Percentiles rank a stretch among this genome's conserved stretches.
These are phyloP conservation scores for Phoma sp. DNA, from an alignment of 2,329 filamentous ascomycete genomes.

Conservation along the genomic window DNA sequence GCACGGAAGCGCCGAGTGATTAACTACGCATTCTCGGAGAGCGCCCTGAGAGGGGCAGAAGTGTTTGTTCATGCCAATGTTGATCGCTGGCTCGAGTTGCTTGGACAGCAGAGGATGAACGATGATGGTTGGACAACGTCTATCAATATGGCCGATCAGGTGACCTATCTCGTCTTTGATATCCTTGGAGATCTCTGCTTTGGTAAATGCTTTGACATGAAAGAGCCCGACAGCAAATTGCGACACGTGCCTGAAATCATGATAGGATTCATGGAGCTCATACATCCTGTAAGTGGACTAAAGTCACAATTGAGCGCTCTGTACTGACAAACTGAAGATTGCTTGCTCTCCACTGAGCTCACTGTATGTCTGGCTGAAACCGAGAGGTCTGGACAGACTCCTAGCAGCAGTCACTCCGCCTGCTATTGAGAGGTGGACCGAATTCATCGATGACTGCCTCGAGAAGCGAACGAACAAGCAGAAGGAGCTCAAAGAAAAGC, in stretches of 20 bases:
- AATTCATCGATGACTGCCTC: constrained; percentile 20
- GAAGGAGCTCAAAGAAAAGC: constrained; percentile 8
- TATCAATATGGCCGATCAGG: constrained; percentile 17
- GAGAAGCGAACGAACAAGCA: constrained; percentile 8
- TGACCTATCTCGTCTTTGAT: constrained; percentile 36
- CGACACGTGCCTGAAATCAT: constrained; percentile 21
- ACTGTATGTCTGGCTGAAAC: constrained; percentile 24
- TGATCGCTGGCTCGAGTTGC: constrained; percentile 11
- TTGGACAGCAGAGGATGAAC: neutral
- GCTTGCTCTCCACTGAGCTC: constrained; percentile 20
- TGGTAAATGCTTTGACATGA: constrained; percentile 38
- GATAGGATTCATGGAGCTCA: constrained; percentile 19
- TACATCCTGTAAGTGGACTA: constrained; percentile 18
- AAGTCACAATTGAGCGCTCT: neutral
- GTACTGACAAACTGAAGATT: constrained; percentile 9
- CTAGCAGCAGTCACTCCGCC: constrained; percentile 17
- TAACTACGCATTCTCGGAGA: constrained; percentile 51
- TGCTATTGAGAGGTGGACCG: constrained; percentile 14
- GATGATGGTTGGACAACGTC: constrained; percentile 15
- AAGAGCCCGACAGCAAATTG: constrained; percentile 26
- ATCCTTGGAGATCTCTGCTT: constrained; percentile 20
- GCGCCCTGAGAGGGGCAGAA: constrained; percentile 49
- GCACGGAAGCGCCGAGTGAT: constrained; percentile 49
- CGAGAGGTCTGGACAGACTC: constrained; percentile 19
- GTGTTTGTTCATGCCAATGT: constrained; percentile 43